phyloP scores from a whole-genome alignment of 2,329 filamentous ascomycete species.

The Epichloe bromicola region DNA sequence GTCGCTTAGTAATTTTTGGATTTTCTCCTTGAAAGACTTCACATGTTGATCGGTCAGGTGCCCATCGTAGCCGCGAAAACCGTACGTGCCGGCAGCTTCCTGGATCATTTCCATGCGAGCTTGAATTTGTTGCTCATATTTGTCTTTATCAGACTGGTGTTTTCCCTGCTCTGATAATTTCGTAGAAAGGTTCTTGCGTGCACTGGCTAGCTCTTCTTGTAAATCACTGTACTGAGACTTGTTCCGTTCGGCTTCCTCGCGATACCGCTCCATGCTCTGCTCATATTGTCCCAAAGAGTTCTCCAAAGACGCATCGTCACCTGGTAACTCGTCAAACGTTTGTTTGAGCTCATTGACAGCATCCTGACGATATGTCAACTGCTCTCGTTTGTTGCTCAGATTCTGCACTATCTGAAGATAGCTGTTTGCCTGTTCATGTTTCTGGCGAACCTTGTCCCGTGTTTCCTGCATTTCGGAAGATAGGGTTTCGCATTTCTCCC shows the following conservation, averaged over 20 bases:
- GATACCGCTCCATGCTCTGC: slow-evolving; percentile 53
- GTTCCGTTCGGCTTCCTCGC: slow-evolving; percentile 48
- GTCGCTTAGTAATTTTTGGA: slow-evolving; percentile 62
- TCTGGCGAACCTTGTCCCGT: slow-evolving; percentile 44
- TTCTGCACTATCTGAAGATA: slow-evolving; percentile 64
- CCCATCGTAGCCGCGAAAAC: slow-evolving; percentile 73
- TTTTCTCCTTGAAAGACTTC: slow-evolving; percentile 61
- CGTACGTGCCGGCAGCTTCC: slow-evolving; percentile 62
- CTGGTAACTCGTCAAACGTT: slow-evolving; percentile 63
- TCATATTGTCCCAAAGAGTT: slow-evolving; percentile 65
- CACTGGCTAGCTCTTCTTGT: slow-evolving; percentile 31
- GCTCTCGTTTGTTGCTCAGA: slow-evolving; percentile 63
- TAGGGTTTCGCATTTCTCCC: slow-evolving; percentile 44
- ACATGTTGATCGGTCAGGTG: slow-evolving; percentile 64
- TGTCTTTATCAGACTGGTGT: slow-evolving; percentile 73
- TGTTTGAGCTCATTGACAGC: slow-evolving; percentile 57
- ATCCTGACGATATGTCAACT: slow-evolving; percentile 55
- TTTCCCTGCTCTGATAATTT: slow-evolving; percentile 59
- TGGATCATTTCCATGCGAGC: slow-evolving; percentile 62
- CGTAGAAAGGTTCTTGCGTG: slow-evolving; percentile 32
- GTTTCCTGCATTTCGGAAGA: slow-evolving; percentile 49
- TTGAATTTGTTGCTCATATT: slow-evolving; percentile 68
- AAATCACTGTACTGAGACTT: slow-evolving; percentile 54
- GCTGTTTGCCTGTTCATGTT: slow-evolving; percentile 59
- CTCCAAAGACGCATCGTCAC: slow-evolving; percentile 65